Base-by-base conservation (phyloP, 2,329 filamentous ascomycete genomes). In the Talaromyces piceae region DNA sequence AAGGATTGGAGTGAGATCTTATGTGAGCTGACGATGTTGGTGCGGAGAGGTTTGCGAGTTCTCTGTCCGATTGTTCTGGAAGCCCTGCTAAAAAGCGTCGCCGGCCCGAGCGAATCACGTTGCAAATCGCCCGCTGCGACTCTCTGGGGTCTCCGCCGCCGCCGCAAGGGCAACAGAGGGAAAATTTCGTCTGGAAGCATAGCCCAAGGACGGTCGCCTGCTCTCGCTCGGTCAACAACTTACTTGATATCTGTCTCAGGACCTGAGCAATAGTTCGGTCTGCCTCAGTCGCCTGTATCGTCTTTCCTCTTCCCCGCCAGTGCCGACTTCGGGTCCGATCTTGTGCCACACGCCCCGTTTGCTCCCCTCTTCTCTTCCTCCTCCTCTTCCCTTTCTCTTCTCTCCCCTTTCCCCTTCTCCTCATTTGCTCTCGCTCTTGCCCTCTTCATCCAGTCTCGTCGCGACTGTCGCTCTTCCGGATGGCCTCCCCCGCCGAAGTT, bases 401-500 rank as follows among this genome's bases (percentile, higher is more conserved):
- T 47, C 13, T 28, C 5, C 26, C 49, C 16, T 45, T 20, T 43
- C 25, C n/a, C 31, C 20, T 27, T 22, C 9, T 20, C 39, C 8
- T 28, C 13, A 18, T 6, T n/a, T 22, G 30, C 25, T 43, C 23
- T 43, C 23, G 11, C 13, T 5, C n/a, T n/a, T n/a, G n/a, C n/a
- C n/a, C n/a, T n/a, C n/a, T n/a, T n/a, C n/a, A n/a, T n/a, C n/a
- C n/a, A n/a, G n/a, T n/a, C n/a, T n/a, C n/a, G n/a, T 43, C 13
- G 25, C 26, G 25, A 9, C 8, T 45, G 20, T 41, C 45, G 13
- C 20, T 25, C 31, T 30, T n/a, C 12, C 6, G 57, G 45, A 73
- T 73, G 69, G 69, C 69, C 57, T 67, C 70, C 48, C 70, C 72
- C 48, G 59, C 66, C 62, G 83, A 87, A 67, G 82, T 87, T 69